Percentiles rank a stretch among this genome's conserved stretches.
Evolutionary conservation across 148 eudicot species (phyloP).

Genomic region (Amaranthus hypochondriacus): DNA sequence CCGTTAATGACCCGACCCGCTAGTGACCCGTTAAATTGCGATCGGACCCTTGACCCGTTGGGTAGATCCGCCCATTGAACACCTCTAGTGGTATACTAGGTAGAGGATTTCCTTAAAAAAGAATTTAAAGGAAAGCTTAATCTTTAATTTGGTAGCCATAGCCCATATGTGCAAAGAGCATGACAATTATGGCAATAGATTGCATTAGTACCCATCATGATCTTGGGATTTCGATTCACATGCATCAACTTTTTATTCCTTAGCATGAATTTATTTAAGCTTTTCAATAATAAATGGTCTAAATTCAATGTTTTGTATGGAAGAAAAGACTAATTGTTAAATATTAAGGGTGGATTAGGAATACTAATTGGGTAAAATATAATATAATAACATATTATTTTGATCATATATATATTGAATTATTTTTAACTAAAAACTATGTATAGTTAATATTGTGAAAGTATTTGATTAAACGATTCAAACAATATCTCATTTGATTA

Average conservation of each 20-base stretch:
- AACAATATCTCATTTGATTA: too few species aligned
- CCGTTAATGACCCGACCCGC: too few species aligned
- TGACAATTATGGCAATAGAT: slow-evolving; percentile 13
- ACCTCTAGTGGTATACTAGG: too few species aligned
- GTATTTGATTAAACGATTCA: too few species aligned
- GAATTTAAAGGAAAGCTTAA: background rate
- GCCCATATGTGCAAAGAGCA: slow-evolving; percentile 1
- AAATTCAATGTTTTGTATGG: slow-evolving; percentile 21
- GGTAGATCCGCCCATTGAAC: too few species aligned
- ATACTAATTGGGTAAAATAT: background rate
- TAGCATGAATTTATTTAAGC: slow-evolving; percentile 4
- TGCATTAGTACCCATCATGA: slow-evolving; percentile 19
- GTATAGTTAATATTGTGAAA: too few species aligned
- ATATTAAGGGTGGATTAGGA: background rate
- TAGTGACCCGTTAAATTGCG: too few species aligned
- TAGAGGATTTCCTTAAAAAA: too few species aligned
- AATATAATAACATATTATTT: too few species aligned
- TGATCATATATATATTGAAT: too few species aligned
- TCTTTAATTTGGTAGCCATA: background rate
- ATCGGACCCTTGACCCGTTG: too few species aligned
- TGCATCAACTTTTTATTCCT: slow-evolving; percentile 25
- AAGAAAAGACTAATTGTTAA: background rate
- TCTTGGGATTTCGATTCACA: slow-evolving; percentile 27
- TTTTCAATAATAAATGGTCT: slow-evolving; percentile 18
- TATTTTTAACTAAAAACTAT: too few species aligned